Evolutionary conservation across 768 basidiomycete genomes (phyloP).

Genomic region (Strobilomyces dryophilus): DNA sequence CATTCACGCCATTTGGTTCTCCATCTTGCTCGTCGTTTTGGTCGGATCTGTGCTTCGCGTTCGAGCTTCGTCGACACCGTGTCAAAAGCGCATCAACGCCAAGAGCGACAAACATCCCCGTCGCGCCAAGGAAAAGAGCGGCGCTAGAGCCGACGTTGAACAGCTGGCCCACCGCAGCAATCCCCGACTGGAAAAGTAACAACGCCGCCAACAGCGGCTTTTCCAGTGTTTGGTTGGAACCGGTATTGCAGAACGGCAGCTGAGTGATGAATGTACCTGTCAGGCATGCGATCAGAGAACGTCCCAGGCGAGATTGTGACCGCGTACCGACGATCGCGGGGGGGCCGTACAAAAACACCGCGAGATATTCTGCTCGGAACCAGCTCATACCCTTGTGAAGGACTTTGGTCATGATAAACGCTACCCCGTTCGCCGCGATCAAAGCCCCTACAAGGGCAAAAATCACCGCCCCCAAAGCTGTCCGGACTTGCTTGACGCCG

Average conservation of each 20-base stretch:
- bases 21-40: not conserved
- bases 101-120: constrained; percentile 56
- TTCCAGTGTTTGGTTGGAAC: constrained; percentile 43
- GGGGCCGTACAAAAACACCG: constrained; percentile 69
- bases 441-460: constrained; percentile 54
- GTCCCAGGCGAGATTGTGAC: not conserved
- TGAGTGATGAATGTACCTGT: constrained; percentile 65
- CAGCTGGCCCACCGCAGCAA: constrained; percentile 59
- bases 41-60: not conserved
- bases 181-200: constrained; percentile 53
- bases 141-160: constrained; percentile 73
- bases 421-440: constrained; percentile 64
- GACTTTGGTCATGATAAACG: constrained; percentile 58
- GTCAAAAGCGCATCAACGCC: constrained; percentile 44
- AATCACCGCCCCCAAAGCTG: constrained; percentile 46
- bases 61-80: constrained; percentile 18
- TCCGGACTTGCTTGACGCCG: constrained; percentile 28
- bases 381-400: constrained; percentile 77
- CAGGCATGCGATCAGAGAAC: not conserved
- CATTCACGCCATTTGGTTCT: constrained; percentile 3
- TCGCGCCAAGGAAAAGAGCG: constrained; percentile 59
- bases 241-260: constrained; percentile 39
- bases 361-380: constrained; percentile 70
- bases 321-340: constrained; percentile 65
- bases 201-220: constrained; percentile 56